Base-by-base conservation (phyloP, 352 stramenopile genomes). In the Pythium oligandrum region DNA sequence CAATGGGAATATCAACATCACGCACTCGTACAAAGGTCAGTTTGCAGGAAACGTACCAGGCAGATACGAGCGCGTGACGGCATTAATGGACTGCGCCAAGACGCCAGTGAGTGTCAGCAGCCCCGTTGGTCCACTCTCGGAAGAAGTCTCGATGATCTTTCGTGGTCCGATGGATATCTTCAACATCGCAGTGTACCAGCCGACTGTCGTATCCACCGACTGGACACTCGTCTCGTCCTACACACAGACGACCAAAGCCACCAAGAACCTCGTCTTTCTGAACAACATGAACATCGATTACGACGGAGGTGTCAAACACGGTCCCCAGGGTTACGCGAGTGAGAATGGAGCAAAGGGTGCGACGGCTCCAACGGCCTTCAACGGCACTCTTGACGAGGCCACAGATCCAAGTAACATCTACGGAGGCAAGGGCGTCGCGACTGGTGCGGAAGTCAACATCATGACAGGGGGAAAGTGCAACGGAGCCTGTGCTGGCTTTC, bases 271-370 rank as follows among this genome's bases (percentile, higher is more conserved):
- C 11, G 56, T 81, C 9, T 90, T 90, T 59, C 71, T 90, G 71
- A 84, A 84, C 73, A 90, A 90, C 67, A 73, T 71, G 67, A 88
- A 88, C 61, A 60, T 86, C 7, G 79, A 88, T 58, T 89, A 83
- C 53, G 58, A 51, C 4, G 65, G 58, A 4, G 43, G 53, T n/a
- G 54, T 56, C 35, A 3, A 45, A 9, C 70, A 75, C 48, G 69
- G 75, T 6, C 79, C 79, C 0, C 79, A 90, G 55, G 67, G 73
- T 3, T 82, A 71, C 43, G 69, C 77, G 33, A 72, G 64, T 4
- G 60, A 58, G 1, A 73, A 90, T n/a, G 79, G 66, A 3, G 65
- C 69, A 30, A 38, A 36, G 3, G 56, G 38, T 1, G 70, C 64
- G 0, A 47, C 59, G 1, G 32, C 62, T 33, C 48, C 76, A 0